Evolutionary conservation across 1,284 basidiomycete species (phyloP), one percentile per base, ranked within the genome.

Genomic region (Trichosporon faecale): DNA sequence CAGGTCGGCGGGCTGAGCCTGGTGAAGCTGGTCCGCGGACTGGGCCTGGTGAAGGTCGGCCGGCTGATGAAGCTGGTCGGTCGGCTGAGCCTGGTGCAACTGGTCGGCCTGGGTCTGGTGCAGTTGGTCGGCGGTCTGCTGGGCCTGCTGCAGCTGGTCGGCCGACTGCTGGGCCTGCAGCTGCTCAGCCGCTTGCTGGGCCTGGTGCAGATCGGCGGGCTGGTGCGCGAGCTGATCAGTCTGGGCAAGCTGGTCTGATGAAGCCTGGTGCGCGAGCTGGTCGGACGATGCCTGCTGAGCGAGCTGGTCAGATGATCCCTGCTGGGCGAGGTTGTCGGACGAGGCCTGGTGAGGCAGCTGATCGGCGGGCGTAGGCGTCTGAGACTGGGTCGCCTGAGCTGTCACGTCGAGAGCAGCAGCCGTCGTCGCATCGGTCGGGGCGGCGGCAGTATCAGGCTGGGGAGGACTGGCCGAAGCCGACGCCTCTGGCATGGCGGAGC

Each of bases 401-500:
- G 55, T 29, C 55, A 29, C 55, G 25, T 60, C 55, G 8, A 60
- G 55, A 1, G 55, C 29, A 29, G 55, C 55, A 14, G 55, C 55
- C 27, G 55, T 29, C 25, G 55, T 60, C 27, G 27, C 25, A 9
- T 27, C 55, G 16, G 14, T 29, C 27, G 37, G 37, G 14, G 27
- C 55, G 21, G 55, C 16, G 27, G 16, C 29, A 27, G 12, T 27
- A n/a, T 60, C 55, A 23, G 55, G 27, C 55, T 60, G 55, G 55
- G 55, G 16, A 31, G 55, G 55, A 29, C 55, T 60, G n/a, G 55
- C 55, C 25, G 55, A 60, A 60, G 55, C 55, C 16, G 55, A 29
- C 55, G 55, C 55, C 55, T 60, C 55, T 16, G 55, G 55, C 55
- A 60, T 60, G 25, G 55, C 55, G 55, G 55, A 60, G 29, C 27